Evolutionary conservation across 2,329 filamentous ascomycete species (phyloP).

Genomic region (Trichoderma cornu-damae): DNA sequence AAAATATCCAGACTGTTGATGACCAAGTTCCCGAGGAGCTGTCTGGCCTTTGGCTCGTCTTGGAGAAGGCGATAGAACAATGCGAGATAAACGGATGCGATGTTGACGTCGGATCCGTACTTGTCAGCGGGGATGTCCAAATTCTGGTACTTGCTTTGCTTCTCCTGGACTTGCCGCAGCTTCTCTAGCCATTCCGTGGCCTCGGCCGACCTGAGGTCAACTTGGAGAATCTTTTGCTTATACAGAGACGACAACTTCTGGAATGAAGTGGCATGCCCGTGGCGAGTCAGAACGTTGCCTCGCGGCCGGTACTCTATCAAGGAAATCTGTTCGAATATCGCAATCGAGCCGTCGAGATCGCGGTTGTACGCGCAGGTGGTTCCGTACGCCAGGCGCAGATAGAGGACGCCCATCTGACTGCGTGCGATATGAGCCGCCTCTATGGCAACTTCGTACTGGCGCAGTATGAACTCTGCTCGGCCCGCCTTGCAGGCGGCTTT

Average conservation of each 20-base stretch:
- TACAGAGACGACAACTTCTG: conserved; percentile 38
- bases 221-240: conserved; percentile 32
- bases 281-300: conserved; percentile 37
- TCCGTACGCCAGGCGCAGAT: conserved; percentile 36
- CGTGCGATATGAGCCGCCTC: conserved; percentile 32
- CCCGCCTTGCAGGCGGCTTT: conserved; percentile 36
- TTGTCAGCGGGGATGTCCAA: conserved; percentile 38
- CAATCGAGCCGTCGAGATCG: conserved; percentile 33
- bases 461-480: conserved; percentile 29
- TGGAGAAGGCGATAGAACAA: conserved; percentile 35
- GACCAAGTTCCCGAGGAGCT: conserved; percentile 32
- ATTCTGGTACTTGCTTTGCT: conserved; percentile 37
- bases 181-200: conserved; percentile 32
- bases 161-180: conserved; percentile 34
- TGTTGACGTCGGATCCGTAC: conserved; percentile 40
- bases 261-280: conserved; percentile 38
- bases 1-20: conserved; percentile 37
- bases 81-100: conserved; percentile 38
- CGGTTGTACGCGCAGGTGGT: conserved; percentile 34
- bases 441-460: conserved; percentile 31
- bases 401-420: conserved; percentile 35
- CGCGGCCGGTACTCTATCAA: conserved; percentile 36
- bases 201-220: conserved; percentile 26
- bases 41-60: conserved; percentile 26
- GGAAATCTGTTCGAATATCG: conserved; percentile 35